Evolutionary conservation across 306 rosid genomes (phyloP), one percentile per base, ranked within the genome.

Genomic region (Lithocarpus polystachyus): DNA sequence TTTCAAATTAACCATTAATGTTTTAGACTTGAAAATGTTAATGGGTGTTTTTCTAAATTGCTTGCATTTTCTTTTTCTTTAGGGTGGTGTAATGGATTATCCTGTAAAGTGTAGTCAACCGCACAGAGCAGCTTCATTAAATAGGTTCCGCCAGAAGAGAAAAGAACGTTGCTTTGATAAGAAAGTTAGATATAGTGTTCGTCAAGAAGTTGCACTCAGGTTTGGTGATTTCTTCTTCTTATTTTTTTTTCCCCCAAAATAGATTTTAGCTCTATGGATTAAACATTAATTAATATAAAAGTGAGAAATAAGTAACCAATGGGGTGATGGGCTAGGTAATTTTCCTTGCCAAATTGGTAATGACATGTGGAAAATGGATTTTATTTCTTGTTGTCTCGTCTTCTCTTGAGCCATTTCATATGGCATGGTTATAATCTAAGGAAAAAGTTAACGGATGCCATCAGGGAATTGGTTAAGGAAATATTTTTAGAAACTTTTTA

Each of bases 191-290:
- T 94, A 94, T 76, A 37, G 92, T 68, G 98, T 94, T n/a, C 98
- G 98, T 69, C 98, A 94, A 84, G 98, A 94, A 86, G 98, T 94
- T 82, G 98, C 98, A 12, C 97, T 94, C 85, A 94, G 97, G 98
- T 90, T 64, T 82, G 87, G 70, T 81, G 17, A 68, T 8, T 68
- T 33, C n/a, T 33, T 68, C 2, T 67, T 43, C 12, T 5, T 13
- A 5, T 11, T 17, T 31, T 7, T 14, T 12, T 20, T 20, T 45
- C 55, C 64, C 22, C 35, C 65, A 52, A 56, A 59, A 51, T 75
- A 37, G n/a, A 19, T 52, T n/a, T 71, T 62, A 72, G 40, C 31
- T 56, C 31, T 73, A n/a, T 74, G 53, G 68, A 40, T 45, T 12
- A 28, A 29, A 61, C 5, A 60, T 14, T 5, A n/a, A 19, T 68